Conservation (phyloP, 2,329 filamentous ascomycete genomes). For the Apiospora koreana region DNA sequence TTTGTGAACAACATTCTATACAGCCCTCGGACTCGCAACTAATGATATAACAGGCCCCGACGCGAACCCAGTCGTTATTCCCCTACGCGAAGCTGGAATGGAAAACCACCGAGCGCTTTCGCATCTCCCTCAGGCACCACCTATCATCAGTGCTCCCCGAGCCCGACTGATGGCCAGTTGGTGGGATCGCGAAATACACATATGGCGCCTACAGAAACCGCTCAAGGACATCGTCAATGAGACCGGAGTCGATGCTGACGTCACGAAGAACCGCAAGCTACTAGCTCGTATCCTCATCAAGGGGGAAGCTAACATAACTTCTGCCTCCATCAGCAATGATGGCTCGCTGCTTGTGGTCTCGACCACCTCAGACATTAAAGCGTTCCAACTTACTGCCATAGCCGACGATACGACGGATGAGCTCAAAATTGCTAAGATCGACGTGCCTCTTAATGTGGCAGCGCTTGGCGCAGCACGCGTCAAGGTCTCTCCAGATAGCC, state of each 20-base stretch:
- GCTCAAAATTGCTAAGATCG: slow-evolving; percentile 70
- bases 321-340: slow-evolving; percentile 68
- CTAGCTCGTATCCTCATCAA: slow-evolving; percentile 68
- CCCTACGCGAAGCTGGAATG: slow-evolving; percentile 72
- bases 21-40: slow-evolving; percentile 23
- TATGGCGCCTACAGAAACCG: slow-evolving; percentile 67
- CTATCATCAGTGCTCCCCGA: slow-evolving; percentile 70
- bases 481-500: slow-evolving; percentile 67
- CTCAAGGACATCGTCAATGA: slow-evolving; percentile 47
- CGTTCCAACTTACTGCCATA: slow-evolving; percentile 67
- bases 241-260: slow-evolving; percentile 40
- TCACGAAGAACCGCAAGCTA: slow-evolving; percentile 61
- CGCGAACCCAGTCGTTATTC: slow-evolving; percentile 78
- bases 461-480: slow-evolving; percentile 68
- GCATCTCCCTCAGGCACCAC: slow-evolving; percentile 78
- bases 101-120: slow-evolving; percentile 83
- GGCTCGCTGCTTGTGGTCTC: slow-evolving; percentile 76
- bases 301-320: slow-evolving; percentile 82
- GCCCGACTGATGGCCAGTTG: slow-evolving; percentile 82
- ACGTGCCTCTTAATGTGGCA: slow-evolving; percentile 58
- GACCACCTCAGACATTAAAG: slow-evolving; percentile 72
- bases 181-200: slow-evolving; percentile 85
- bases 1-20: slow-evolving; percentile 40
- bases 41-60: slow-evolving; percentile 68
- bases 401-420: slow-evolving; percentile 55